These are phyloP conservation scores for Arabidopsis arenosa DNA, from an alignment of 345 rosid genomes.

Conservation along the genomic window DNA sequence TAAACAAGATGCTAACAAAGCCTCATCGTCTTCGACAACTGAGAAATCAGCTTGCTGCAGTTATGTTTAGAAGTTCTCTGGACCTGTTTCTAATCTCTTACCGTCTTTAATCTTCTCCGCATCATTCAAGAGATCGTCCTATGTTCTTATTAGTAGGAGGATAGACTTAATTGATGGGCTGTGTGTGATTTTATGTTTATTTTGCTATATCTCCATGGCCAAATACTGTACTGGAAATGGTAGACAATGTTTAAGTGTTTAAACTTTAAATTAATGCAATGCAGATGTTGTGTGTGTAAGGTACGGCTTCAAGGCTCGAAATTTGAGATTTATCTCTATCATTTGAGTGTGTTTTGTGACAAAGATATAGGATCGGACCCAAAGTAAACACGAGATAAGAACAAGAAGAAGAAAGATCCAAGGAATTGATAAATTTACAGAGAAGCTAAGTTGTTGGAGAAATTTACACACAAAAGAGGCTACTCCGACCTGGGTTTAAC, in stretches of 20 bases:
- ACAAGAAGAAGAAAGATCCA: constrained; percentile 25
- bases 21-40: constrained; percentile 50
- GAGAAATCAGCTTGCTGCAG: constrained; percentile 67
- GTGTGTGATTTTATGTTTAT: constrained; percentile 36
- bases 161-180: constrained; percentile 23
- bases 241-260: constrained; percentile 19
- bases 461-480: constrained; percentile 41
- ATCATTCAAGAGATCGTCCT: constrained; percentile 7
- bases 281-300: constrained; percentile 34
- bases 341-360: neutral
- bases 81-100: constrained; percentile 14
- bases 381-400: constrained; percentile 10
- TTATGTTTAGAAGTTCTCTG: constrained; percentile 33
- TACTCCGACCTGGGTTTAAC: neutral
- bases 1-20: constrained; percentile 53
- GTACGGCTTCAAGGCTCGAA: constrained; percentile 13
- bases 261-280: constrained; percentile 29
- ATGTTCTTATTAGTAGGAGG: constrained; percentile 35
- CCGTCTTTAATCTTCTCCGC: neutral
- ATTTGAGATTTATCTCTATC: neutral
- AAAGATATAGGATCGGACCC: neutral
- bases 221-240: constrained; percentile 24
- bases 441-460: constrained; percentile 25
- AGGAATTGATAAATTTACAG: constrained; percentile 37
- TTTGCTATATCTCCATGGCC: constrained; percentile 25